These are phyloP conservation scores for Dryas alaskensis DNA, from an alignment of 306 rosid genomes.

Conservation along the genomic window DNA sequence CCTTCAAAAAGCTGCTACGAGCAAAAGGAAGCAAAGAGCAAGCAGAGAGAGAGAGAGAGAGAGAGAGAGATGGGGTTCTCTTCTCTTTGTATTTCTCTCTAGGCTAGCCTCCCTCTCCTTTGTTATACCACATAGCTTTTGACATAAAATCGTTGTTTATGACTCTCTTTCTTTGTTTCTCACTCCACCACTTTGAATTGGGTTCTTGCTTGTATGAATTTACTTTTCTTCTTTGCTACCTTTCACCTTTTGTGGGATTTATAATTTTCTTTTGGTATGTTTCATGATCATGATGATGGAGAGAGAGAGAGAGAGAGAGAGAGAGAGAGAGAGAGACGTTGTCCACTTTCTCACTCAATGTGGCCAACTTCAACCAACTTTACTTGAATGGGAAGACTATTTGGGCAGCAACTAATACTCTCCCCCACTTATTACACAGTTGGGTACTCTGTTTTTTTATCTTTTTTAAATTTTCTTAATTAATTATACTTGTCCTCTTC, in stretches of 20 bases:
- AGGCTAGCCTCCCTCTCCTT: slow-evolving; percentile 38
- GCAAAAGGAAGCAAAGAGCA: slow-evolving; percentile 13
- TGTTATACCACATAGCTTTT: slow-evolving; percentile 37
- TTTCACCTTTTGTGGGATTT: slow-evolving; percentile 65
- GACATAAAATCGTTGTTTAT: not conserved
- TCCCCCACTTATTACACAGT: slow-evolving; percentile 38
- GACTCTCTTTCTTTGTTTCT: slow-evolving; percentile 15
- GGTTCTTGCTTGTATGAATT: slow-evolving; percentile 47
- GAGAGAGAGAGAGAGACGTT: slow-evolving; percentile 40
- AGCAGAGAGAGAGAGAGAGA: slow-evolving; percentile 17
- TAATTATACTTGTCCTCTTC: not conserved
- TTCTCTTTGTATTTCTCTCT: slow-evolving; percentile 12
- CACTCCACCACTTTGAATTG: slow-evolving; percentile 39
- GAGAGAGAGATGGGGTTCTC: slow-evolving; percentile 9
- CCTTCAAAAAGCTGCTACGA: slow-evolving; percentile 18
- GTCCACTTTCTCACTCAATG: slow-evolving; percentile 93
- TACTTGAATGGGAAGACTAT: slow-evolving; percentile 91
- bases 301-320: slow-evolving; percentile 33
- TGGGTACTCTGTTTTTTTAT: not conserved
- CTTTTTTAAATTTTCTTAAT: slow-evolving; percentile 11
- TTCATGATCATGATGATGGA: slow-evolving; percentile 47
- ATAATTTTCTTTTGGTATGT: slow-evolving; percentile 39
- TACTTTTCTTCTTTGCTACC: slow-evolving; percentile 51
- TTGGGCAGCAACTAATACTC: slow-evolving; percentile 27
- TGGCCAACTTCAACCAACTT: slow-evolving; percentile 78